These are phyloP conservation scores for Dendrobium catenatum DNA, from an alignment of 106 monocot genomes.

Conservation along the genomic window DNA sequence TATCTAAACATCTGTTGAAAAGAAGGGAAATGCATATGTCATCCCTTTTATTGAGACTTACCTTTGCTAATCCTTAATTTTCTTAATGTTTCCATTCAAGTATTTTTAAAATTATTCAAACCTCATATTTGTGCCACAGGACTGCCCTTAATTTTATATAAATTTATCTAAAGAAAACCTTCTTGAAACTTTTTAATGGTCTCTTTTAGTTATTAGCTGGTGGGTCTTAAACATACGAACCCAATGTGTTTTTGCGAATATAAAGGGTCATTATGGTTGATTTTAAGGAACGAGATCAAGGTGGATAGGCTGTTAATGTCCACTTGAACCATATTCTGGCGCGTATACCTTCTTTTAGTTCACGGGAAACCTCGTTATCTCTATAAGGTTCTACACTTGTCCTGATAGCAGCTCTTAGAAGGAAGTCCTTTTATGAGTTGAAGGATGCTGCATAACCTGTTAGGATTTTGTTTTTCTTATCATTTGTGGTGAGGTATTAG, in stretches of 20 bases:
- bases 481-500: too few relatives aligned
- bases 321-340: background rate
- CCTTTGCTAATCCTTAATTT: background rate
- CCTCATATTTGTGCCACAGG: background rate
- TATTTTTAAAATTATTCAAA: background rate
- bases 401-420: background rate
- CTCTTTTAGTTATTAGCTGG: background rate
- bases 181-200: background rate
- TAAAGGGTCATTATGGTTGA: background rate
- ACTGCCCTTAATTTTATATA: background rate
- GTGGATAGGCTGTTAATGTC: background rate
- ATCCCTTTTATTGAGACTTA: background rate
- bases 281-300: background rate
- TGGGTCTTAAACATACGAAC: background rate
- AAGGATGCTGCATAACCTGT: background rate
- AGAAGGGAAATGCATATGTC: background rate
- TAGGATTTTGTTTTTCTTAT: too few relatives aligned
- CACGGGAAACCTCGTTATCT: background rate
- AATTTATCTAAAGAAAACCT: background rate
- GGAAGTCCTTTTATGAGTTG: background rate
- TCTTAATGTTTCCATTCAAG: background rate
- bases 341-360: background rate
- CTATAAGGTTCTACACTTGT: background rate
- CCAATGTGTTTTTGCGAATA: background rate
- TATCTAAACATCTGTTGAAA: too few relatives aligned